phyloP scores from a whole-genome alignment of 2,329 filamentous ascomycete genomes.

The Aspergillus ochraceoroseus region DNA sequence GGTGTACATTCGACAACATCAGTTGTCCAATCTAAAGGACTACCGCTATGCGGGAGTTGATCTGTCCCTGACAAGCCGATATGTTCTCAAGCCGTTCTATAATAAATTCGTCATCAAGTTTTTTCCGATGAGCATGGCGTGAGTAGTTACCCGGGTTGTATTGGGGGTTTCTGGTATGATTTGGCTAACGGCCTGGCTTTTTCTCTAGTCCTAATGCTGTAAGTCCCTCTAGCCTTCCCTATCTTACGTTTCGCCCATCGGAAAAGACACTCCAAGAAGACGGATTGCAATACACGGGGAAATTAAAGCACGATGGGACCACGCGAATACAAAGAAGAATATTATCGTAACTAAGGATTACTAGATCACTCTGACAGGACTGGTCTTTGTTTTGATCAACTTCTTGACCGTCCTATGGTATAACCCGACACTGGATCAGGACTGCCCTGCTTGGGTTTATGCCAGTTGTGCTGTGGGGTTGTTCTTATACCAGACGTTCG shows the following conservation, averaged over 20 bases:
- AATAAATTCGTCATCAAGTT: conserved; percentile 87
- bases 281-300: neutral
- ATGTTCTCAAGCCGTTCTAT: conserved; percentile 97
- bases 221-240: conserved; percentile 27
- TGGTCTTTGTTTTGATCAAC: conserved; percentile 83
- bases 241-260: too few relatives aligned
- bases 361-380: conserved; percentile 81
- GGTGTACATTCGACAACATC: conserved; percentile 92
- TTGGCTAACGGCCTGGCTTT: conserved; percentile 18
- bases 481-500: conserved; percentile 97
- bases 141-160: conserved; percentile 35
- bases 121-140: conserved; percentile 94
- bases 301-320: neutral
- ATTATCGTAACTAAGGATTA: conserved; percentile 15
- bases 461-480: conserved; percentile 82
- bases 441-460: conserved; percentile 95
- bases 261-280: too few relatives aligned
- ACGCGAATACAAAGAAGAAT: neutral
- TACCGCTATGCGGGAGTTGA: conserved; percentile 96
- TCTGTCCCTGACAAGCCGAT: conserved; percentile 81
- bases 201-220: conserved; percentile 47
- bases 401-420: conserved; percentile 92
- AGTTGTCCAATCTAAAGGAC: conserved; percentile 79
- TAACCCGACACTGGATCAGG: conserved; percentile 85
- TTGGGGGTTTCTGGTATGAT: conserved; percentile 6